Base-by-base conservation (phyloP, 2,329 filamentous ascomycete species). In the Colletotrichum lupini region DNA sequence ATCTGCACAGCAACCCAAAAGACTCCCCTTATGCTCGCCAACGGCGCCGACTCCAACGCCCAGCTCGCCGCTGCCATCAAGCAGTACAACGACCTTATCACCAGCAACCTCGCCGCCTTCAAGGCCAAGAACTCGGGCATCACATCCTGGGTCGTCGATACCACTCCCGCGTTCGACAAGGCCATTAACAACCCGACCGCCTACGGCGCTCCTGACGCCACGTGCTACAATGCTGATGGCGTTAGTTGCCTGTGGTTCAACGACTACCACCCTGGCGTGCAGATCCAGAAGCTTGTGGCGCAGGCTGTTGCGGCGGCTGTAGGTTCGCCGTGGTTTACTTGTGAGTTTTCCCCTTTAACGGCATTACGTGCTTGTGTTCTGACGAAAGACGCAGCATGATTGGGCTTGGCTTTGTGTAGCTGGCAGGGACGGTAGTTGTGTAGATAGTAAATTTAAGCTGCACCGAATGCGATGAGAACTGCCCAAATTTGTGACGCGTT, bases 161-260 rank as follows among this genome's bases (percentile, higher is more conserved):
- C 85, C 0, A 76, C 79, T 1, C 64, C 75, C 1, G 79, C 83
- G 0, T 87, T 88, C 73, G 82, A 85, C 75, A 79, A 76, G 22
- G 85, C 83, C 0, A 78, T 88, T 24, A 77, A 82, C 5, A 80
- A 85, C 60, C 86, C 86, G 0, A 77, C 74, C 0, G 78, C 77
- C 0, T 87, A 86, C 63, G 85, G 85, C 1, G 78, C 84, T 0
- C 82, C 81, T 1, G 79, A 87, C 57, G 83, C 84, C 1, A 82
- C 79, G 1, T 87, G 85, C 76, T 83, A 77, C 30, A 83, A 85
- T 49, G 76, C 67, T 0, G 79, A 87, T 57, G 86, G 86, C 5
- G 80, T 77, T 16, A 85, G 81, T 12, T 87, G 86, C 69, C 66
- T 87, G 42, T 87, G 86, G 85, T 84, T 82, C 68, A 83, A 86